These are phyloP conservation scores for Metarhizium guizhouense DNA, from an alignment of 2,329 filamentous ascomycete species.

Conservation along the genomic window DNA sequence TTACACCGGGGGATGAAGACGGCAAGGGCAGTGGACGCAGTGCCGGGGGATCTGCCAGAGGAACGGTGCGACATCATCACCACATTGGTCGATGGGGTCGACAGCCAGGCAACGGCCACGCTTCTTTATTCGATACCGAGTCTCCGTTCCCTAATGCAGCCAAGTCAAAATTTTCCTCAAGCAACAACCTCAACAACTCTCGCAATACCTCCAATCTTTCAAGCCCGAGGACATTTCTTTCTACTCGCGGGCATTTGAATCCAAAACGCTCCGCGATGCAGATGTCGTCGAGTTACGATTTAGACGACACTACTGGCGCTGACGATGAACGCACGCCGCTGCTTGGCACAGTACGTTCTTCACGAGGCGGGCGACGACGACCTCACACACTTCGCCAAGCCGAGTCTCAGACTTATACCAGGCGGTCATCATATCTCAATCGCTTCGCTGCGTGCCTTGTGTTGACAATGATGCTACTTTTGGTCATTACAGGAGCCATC, in stretches of 20 bases:
- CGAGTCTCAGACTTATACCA: constrained; percentile 62
- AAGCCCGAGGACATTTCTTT: constrained; percentile 53
- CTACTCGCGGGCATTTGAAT: constrained; percentile 21
- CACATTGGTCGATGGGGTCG: constrained; percentile 66
- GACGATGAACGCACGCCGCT: constrained; percentile 86
- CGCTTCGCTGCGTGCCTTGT: constrained; percentile 82
- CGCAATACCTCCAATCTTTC: constrained; percentile 59
- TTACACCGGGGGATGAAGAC: constrained; percentile 54
- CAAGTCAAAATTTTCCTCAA: constrained; percentile 43
- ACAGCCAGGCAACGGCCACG: constrained; percentile 54
- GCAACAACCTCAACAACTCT: constrained; percentile 38
- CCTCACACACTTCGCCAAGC: constrained; percentile 55
- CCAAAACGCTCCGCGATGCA: constrained; percentile 47
- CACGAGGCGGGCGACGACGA: constrained; percentile 46
- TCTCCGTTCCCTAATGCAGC: constrained; percentile 66
- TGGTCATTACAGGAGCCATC: constrained; percentile 77
- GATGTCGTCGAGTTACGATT: constrained; percentile 59
- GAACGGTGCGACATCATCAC: constrained; percentile 68
- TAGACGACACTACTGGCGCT: constrained; percentile 69
- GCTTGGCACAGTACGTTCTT: constrained; percentile 51
- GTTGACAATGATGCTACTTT: constrained; percentile 69
- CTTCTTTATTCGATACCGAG: constrained; percentile 67
- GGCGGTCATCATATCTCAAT: constrained; percentile 53
- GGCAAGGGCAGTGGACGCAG: constrained; percentile 55
- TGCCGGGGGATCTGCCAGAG: constrained; percentile 51